Evolutionary conservation across 2,329 filamentous ascomycete genomes (phyloP).

Genomic region (Fusarium aywerte): DNA sequence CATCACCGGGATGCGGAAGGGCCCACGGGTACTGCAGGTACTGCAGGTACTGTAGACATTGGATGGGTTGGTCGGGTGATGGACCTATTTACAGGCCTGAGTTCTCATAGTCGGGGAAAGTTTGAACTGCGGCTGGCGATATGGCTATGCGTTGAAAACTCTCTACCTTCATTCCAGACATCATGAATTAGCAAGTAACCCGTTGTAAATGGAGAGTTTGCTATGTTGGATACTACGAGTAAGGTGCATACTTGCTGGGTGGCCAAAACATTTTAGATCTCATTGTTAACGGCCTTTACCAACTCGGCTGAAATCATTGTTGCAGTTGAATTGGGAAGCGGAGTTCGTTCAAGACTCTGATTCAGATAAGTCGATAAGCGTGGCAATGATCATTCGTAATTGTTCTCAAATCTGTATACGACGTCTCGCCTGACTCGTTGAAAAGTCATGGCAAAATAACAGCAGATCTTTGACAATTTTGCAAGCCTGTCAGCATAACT

Average conservation of each 20-base stretch:
- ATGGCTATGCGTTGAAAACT: neutral
- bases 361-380: too few relatives aligned
- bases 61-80: constrained; percentile 20
- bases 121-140: neutral
- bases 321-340: neutral
- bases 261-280: neutral
- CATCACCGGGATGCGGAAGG: constrained; percentile 6
- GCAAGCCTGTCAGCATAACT: neutral
- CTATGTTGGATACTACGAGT: constrained; percentile 10
- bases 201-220: too few relatives aligned
- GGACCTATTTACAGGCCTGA: neutral
- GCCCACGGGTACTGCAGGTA: too few relatives aligned
- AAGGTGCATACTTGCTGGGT: neutral
- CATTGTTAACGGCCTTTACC: neutral
- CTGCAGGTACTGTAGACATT: neutral
- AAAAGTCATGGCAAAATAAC: neutral
- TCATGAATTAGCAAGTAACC: neutral
- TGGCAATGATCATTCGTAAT: too few relatives aligned
- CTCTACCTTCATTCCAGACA: constrained; percentile 11
- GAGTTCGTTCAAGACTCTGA: neutral
- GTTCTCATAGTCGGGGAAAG: neutral
- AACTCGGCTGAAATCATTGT: neutral
- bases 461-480: neutral
- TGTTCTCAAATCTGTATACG: neutral
- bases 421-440: neutral